Evolutionary conservation across 768 basidiomycete genomes (phyloP), one percentile per base, ranked within the genome.

Genomic region (Amanita rimosa): DNA sequence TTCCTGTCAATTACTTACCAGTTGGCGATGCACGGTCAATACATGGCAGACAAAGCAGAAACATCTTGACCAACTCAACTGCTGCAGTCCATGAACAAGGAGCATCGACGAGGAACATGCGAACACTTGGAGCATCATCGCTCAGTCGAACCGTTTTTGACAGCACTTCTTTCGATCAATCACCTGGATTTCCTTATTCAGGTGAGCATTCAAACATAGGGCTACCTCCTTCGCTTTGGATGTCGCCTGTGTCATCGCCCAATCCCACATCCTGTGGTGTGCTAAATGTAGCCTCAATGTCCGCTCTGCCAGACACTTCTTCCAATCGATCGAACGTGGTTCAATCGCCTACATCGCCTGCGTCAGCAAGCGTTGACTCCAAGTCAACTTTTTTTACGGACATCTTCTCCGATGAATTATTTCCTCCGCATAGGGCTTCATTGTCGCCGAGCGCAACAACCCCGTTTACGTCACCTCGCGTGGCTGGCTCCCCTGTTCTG

Each of bases 151-250:
- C 49, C 52, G 31, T 24, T 42, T 31, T 38, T n/a, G 37, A 31
- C 22, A 19, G 54, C 31, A 49, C 41, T 47, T 45, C 54, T 14
- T 47, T 51, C 42, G 44, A 54, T 38, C 57, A 56, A n/a, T 53
- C 48, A 52, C 59, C 57, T 48, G 53, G 50, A 49, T 61, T 56
- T 55, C 55, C 62, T 34, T 64, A 61, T 47, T 57, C 69, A 55
- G 61, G 66, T 59, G 78, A 81, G 57, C 78, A 74, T 57, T 71
- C 73, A 41, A 67, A 69, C 52, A 57, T 70, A 29, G 74, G 76
- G 48, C 66, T 88, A 38, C 83, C 81, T 41, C 85, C 87, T 3
- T 85, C 86, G 35, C 65, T 89, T 35, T 90, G 86, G 87, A 89
- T 90, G 87, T 87, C 87, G 10, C 75, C 85, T 41, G 66, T 77